Percentiles rank a stretch among this genome's conserved stretches.
Evolutionary conservation across 192 early-diverging fungal species (phyloP).

Genomic region (Mortierella claussenii): DNA sequence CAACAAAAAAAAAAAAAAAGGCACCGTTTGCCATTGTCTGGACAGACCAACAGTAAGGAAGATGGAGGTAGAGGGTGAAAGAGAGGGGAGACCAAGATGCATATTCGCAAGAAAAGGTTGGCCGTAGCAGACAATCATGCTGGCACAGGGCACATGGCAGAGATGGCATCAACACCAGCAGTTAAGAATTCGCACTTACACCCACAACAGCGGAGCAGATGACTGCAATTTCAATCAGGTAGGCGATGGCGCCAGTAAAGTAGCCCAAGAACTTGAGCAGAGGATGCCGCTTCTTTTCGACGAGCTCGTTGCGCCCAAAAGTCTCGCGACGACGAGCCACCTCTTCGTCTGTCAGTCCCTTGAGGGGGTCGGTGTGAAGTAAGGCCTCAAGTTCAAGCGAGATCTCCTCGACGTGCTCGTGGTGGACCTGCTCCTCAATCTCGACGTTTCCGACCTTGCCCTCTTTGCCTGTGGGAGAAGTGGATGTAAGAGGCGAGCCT

Average conservation of each 20-base stretch:
- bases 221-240: constrained; percentile 88
- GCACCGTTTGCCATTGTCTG: not conserved
- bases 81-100: not conserved
- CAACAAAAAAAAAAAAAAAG: not conserved
- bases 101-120: too few relatives aligned
- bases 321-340: constrained; percentile 69
- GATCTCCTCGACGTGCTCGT: constrained; percentile 79
- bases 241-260: constrained; percentile 84
- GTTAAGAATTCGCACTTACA: constrained; percentile 47
- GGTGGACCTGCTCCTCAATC: constrained; percentile 76
- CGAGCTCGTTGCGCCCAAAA: constrained; percentile 85
- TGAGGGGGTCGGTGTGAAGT: constrained; percentile 81
- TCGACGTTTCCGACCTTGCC: constrained; percentile 62
- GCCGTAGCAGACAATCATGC: too few relatives aligned
- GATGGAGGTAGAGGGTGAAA: not conserved
- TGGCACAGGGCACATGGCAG: too few relatives aligned
- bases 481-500: not conserved
- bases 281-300: constrained; percentile 85
- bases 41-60: not conserved
- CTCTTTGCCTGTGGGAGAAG: constrained; percentile 1
- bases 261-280: constrained; percentile 86
- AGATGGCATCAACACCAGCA: too few relatives aligned
- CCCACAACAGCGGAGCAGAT: constrained; percentile 78
- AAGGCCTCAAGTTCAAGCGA: constrained; percentile 80
- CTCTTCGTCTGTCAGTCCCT: constrained; percentile 79